phyloP scores from a whole-genome alignment of 202 grass and related monocot species.

The Carex sylvatica region DNA sequence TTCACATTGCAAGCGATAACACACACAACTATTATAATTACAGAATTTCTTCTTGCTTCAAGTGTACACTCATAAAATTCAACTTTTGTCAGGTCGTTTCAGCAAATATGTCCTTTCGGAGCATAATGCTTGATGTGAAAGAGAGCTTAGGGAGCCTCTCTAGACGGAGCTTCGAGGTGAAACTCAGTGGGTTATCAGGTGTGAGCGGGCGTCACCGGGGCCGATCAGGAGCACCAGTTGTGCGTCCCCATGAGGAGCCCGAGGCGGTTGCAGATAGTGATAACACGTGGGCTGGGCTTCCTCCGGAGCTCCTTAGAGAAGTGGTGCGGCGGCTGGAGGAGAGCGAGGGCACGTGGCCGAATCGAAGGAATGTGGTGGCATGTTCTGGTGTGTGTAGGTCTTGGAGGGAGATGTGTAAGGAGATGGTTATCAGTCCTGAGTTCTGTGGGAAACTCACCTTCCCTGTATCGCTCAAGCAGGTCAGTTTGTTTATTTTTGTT shows the following conservation, averaged over 20 bases:
- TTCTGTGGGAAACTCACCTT: conserved; percentile 84
- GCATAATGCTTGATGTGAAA: conserved; percentile 78
- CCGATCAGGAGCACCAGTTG: conserved; percentile 46
- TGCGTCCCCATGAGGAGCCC: conserved; percentile 40
- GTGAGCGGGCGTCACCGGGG: conserved; percentile 48
- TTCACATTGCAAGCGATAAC: background rate
- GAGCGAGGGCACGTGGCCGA: conserved; percentile 82
- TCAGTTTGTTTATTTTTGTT: conserved; percentile 28
- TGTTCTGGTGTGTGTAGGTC: conserved; percentile 80
- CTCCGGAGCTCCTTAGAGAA: conserved; percentile 90
- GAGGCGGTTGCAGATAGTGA: conserved; percentile 27
- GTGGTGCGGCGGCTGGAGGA: conserved; percentile 81
- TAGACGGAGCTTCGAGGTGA: conserved; percentile 69
- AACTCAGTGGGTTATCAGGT: conserved; percentile 57
- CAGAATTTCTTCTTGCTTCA: background rate
- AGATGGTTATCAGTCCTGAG: conserved; percentile 82
- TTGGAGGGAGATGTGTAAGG: conserved; percentile 85
- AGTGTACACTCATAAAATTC: background rate
- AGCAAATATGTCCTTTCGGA: conserved; percentile 62
- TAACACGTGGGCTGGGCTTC: conserved; percentile 72
- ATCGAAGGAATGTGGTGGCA: conserved; percentile 74
- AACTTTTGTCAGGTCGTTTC: background rate
- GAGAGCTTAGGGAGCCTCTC: conserved; percentile 86
- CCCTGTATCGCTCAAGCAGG: conserved; percentile 93
- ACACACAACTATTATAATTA: background rate